Base-by-base conservation (phyloP, 2,329 filamentous ascomycete species). In the Didymella sp. region DNA sequence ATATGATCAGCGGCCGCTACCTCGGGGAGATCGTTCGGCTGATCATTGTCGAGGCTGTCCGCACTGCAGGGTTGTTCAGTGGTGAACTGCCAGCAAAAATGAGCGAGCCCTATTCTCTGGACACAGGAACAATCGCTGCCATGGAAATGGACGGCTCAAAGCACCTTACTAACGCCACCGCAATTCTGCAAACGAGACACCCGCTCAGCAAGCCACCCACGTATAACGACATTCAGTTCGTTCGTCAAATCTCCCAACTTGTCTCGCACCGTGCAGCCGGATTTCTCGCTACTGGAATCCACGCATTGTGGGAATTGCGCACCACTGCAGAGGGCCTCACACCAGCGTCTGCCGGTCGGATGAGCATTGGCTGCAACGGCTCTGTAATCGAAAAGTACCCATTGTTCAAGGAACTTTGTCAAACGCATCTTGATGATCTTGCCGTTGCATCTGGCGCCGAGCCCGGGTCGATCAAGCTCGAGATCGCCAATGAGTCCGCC, bases 341-440 rank as follows among this genome's bases (percentile, higher is more conserved):
- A 6, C 72, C 76, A 19, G 59, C 70, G 37, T 63, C 68, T 17
- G 72, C 71, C 7, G 76, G 71, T 21, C 73, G 71, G 57, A 73
- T 80, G 49, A 78, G 78, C 37, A 79, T 94, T n/a, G 89, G 89
- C 3, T 93, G 89, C 76, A 92, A 91, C 69, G 90, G 90, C 41
- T 89, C 87, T 25, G 89, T 94, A 46, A 87, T 93, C 48, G 89
- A 93, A 75, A 87, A 88, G 66, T 94, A 93, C 69, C 89, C 90
- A 0, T 79, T 80, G 7, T 94, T 92, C 73, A 79, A 84, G 21
- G 76, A 74, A 28, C 81, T 78, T 38, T 88, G 87, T 67, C 89
- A 93, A 72, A 71, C 71, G 6, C 86, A 87, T 64, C 76, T 93
- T 43, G 80, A 91, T 66, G 77, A 80, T 35, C 77, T 93, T 8